A percentile compares a stretch with the other conserved stretches of the same genome.
phyloP scores from a whole-genome alignment of 2,329 filamentous ascomycete genomes.

The Xylaria sp. region DNA sequence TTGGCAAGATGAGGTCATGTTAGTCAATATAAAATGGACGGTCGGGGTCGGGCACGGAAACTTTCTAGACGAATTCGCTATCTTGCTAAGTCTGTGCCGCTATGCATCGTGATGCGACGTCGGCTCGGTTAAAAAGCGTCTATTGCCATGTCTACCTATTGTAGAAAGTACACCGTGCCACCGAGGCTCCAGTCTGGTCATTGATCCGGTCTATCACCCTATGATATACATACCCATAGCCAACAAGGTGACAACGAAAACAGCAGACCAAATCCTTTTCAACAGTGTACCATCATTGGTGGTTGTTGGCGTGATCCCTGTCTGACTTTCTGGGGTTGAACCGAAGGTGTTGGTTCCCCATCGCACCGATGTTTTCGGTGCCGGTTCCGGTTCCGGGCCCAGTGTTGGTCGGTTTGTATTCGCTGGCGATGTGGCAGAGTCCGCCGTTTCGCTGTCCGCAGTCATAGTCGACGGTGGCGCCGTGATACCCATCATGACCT shows the following conservation, averaged over 20 bases:
- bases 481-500: slow-evolving; percentile 45
- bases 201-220: background rate
- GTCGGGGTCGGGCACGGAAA: background rate
- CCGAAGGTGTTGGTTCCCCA: background rate
- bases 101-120: background rate
- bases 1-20: slow-evolving; percentile 6
- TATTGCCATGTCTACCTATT: background rate
- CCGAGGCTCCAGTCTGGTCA: background rate
- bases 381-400: too few relatives aligned
- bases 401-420: background rate
- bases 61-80: background rate
- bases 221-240: background rate
- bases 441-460: slow-evolving; percentile 12
- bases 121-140: background rate
- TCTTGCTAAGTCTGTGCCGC: background rate
- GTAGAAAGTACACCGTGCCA: background rate
- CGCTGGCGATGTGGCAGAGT: background rate
- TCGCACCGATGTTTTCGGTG: background rate
- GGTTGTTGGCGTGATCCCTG: background rate
- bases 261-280: background rate
- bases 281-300: background rate
- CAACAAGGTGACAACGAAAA: background rate
- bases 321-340: background rate
- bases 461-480: slow-evolving; percentile 20
- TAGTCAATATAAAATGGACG: background rate